Evolutionary conservation across 192 early-diverging fungal species (phyloP).

Genomic region (Mortierella claussenii): DNA sequence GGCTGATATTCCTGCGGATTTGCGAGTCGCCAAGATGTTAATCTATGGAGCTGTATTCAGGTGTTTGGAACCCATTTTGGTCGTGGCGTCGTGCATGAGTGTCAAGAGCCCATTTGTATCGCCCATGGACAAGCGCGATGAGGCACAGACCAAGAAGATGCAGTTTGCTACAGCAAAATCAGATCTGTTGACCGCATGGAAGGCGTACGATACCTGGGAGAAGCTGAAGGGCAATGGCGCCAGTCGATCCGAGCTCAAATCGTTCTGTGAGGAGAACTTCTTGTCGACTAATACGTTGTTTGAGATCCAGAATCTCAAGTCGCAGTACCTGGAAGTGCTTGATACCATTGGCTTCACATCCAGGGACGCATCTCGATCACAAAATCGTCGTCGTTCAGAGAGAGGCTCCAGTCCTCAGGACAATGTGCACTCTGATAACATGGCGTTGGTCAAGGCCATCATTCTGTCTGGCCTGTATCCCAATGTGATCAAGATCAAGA

Average conservation of each 20-base stretch:
- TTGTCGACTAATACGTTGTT: slow-evolving; percentile 71
- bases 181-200: slow-evolving; percentile 57
- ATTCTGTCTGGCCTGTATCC: slow-evolving; percentile 87
- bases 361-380: neutral
- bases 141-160: slow-evolving; percentile 49
- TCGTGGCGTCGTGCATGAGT: slow-evolving; percentile 74
- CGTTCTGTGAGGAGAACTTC: slow-evolving; percentile 64
- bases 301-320: slow-evolving; percentile 67
- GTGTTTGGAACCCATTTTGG: slow-evolving; percentile 77
- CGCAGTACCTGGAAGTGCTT: slow-evolving; percentile 70
- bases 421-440: slow-evolving; percentile 64
- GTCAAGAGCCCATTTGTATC: slow-evolving; percentile 62
- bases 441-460: slow-evolving; percentile 74
- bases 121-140: slow-evolving; percentile 37
- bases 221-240: slow-evolving; percentile 37
- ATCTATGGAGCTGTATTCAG: slow-evolving; percentile 79
- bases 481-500: slow-evolving; percentile 74
- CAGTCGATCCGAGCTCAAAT: slow-evolving; percentile 32
- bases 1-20: slow-evolving; percentile 77
- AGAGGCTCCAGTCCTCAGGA: slow-evolving; percentile 34
- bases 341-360: slow-evolving; percentile 68
- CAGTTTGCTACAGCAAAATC: slow-evolving; percentile 51
- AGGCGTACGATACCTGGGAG: slow-evolving; percentile 57
- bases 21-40: slow-evolving; percentile 83
- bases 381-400: slow-evolving; percentile 20